These are phyloP conservation scores for Solioccasus polychromus DNA, from an alignment of 768 basidiomycete genomes.

Conservation along the genomic window DNA sequence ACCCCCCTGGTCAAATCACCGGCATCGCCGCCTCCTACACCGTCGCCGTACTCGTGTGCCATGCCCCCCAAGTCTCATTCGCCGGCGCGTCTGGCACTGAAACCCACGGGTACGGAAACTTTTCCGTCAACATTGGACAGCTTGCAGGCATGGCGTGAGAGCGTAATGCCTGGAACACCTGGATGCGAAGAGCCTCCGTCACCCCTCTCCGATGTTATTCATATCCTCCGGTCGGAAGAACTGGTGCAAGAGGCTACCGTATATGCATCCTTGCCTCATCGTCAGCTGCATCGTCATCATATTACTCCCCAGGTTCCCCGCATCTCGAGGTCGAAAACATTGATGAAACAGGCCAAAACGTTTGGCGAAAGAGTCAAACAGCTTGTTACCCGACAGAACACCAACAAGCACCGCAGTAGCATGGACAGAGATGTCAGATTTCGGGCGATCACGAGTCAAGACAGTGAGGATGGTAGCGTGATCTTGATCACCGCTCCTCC, in stretches of 20 bases:
- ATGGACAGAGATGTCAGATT: conserved; percentile 22
- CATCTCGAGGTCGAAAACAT: conserved; percentile 11
- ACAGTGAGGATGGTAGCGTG: conserved; percentile 31
- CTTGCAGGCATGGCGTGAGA: conserved; percentile 30
- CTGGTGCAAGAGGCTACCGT: conserved; percentile 4
- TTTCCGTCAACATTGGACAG: conserved; percentile 30
- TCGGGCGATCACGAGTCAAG: conserved; percentile 20
- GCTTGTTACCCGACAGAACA: conserved; percentile 17
- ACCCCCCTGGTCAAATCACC: conserved; percentile 17
- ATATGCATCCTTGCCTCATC: conserved; percentile 6
- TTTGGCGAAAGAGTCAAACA: conserved; percentile 30
- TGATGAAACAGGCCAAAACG: conserved; percentile 27
- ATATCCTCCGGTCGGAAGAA: conserved; percentile 5
- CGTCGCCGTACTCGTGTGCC: conserved; percentile 8
- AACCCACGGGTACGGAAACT: conserved; percentile 29
- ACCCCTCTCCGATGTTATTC: conserved; percentile 13
- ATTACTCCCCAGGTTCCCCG: conserved; percentile 1
- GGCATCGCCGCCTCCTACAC: conserved; percentile 9
- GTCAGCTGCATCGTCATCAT: conserved; percentile 3
- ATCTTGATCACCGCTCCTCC: conserved; percentile 30
- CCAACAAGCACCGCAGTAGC: conserved; percentile 10
- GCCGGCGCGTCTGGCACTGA: conserved; percentile 18
- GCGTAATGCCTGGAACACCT: conserved; percentile 15
- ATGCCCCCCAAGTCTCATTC: conserved; percentile 15
- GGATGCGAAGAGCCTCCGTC: conserved; percentile 15